A percentile compares a stretch with the other conserved stretches of the same genome.
Evolutionary conservation across 345 rosid species (phyloP).

Genomic region (Eucalyptus sp.): DNA sequence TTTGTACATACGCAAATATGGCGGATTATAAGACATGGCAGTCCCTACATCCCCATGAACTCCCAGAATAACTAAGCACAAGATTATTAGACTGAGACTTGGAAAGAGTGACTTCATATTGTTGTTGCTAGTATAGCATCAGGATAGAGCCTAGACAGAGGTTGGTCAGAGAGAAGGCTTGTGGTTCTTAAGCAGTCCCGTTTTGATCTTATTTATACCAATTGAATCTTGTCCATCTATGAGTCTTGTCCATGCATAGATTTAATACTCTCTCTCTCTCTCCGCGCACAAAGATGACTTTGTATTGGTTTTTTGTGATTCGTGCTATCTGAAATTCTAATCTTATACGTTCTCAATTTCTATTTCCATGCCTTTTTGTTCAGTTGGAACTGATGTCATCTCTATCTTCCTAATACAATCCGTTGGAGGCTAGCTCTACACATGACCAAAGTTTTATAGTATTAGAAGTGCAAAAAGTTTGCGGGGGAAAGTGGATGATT

Average conservation of each 20-base stretch:
- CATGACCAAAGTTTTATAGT: not conserved
- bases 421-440: not conserved
- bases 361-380: not conserved
- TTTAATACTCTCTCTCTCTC: not conserved
- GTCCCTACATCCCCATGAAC: constrained; percentile 11
- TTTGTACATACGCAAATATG: constrained; percentile 9
- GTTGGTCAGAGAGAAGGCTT: not conserved
- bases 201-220: not conserved
- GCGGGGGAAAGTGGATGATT: not conserved
- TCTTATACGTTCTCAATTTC: not conserved
- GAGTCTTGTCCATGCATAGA: not conserved
- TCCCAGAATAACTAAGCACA: not conserved
- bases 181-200: not conserved
- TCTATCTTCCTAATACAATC: not conserved
- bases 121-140: not conserved
- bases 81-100: not conserved
- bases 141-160: not conserved
- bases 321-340: not conserved
- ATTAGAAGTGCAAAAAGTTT: not conserved
- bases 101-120: not conserved
- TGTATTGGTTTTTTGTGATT: too few species aligned
- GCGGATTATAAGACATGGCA: constrained; percentile 4
- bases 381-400: not conserved
- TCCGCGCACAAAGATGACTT: too few species aligned
- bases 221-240: too few species aligned